Base-by-base conservation (phyloP, 164 flowering plant genomes). In the Chimonanthus praecox region DNA sequence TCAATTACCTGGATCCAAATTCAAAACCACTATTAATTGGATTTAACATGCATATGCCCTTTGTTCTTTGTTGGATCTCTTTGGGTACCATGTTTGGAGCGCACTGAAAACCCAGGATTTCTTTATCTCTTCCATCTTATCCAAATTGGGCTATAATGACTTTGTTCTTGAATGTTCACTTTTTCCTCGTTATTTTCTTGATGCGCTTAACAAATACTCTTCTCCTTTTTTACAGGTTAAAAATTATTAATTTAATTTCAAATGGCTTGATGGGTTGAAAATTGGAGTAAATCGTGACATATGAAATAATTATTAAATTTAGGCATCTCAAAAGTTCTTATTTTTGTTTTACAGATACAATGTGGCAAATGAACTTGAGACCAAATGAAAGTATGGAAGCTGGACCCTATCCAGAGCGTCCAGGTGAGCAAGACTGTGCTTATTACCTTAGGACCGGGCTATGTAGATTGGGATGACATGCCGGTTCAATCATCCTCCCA, bases 401-500 rank as follows among this genome's bases (percentile, higher is more conserved):
- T 67, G 89, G 89, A 73, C 79, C 86, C 20, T 94, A 88, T 77
- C 99, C 98, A 43, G 97, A 89, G 81, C 96, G 95, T 64, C 92
- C 90, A 20, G 99, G 92, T 49, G 99, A 90, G 81, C 93, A 83
- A 71, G 98, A 96, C 77, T 96, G 99, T 81, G 83, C 95, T 51
- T 96, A 88, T 77, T 96, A 94, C 75, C 84, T 94, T 72, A 85
- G 97, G 83, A 96, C 99, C 16, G 99, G 99, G 49, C 85, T 88
- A 44, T 95, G 99, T 76, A 87, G 97, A 83, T 95, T 87, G 99
- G 99, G 21, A 80, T 86, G 66, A 84, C 94, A 4, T 95, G 99
- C 73, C 87, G 99, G 64, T 95, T 88, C 79, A 95, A 93, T 82
- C 99, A 95, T 80, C 98, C 99, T 78, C 88, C 91, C 63, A 88